Base-by-base conservation (phyloP, 306 rosid genomes). In the Cyamopsis tetragonoloba region DNA sequence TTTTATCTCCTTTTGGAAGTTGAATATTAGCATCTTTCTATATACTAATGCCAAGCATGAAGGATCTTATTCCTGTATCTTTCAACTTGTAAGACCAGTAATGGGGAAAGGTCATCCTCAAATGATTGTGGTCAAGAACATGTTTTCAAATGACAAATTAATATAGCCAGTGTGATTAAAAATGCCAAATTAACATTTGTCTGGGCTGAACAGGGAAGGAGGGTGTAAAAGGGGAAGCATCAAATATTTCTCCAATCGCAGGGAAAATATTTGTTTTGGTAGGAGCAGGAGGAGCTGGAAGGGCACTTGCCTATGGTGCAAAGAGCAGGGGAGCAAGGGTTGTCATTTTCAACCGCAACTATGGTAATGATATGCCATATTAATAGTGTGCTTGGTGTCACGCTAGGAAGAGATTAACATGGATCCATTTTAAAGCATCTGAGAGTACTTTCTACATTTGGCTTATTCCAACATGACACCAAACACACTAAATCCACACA, bases 301-400 rank as follows among this genome's bases (percentile, higher is more conserved):
- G 71, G 31, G 59, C 71, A 47, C 44, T 66, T 47, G 71, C 71
- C 31, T 31, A 46, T 66, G 59, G 59, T 47, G 71, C 71, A 31
- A 66, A 47, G 11, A 66, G 59, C 0, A 66, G 32, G 2, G 71
- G 71, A n/a, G 59, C 71, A 18, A 1, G 51, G 9, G 72, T 67
- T 13, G 50, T 50, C 17, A 22, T 67, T 50, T 67, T 67, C 62
- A 67, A 67, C 26, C 72, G 62, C 47, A 13, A 50, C 3, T 67
- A 31, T 20, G 60, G 61, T 66, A 66, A 30, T 42, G 2, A 44
- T 30, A 28, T 5, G 44, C 23, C 18, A 10, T 19, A 34, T 12
- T 19, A n/a, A n/a, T n/a, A n/a, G n/a, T n/a, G n/a, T n/a, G n/a
- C n/a, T n/a, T n/a, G n/a, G n/a, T n/a, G n/a, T n/a, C n/a, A n/a